phyloP scores from a whole-genome alignment of 495 filamentous ascomycete genomes.

The Gamarada debralockiae region DNA sequence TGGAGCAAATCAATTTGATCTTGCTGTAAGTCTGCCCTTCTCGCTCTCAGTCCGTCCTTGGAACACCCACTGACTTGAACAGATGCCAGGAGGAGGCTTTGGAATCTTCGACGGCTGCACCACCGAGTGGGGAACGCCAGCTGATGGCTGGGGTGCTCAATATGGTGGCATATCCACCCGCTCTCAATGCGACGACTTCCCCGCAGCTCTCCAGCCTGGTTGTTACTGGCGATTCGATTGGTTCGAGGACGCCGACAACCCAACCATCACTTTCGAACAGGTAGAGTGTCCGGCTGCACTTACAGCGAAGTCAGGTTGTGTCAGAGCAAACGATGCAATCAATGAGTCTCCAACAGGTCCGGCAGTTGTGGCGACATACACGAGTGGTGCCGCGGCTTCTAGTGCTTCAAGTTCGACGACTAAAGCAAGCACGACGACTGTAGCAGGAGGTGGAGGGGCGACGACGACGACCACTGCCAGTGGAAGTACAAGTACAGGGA shows the following conservation, averaged over 20 bases:
- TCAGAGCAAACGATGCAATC: slow-evolving; percentile 4
- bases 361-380: background rate
- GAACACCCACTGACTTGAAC: background rate
- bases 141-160: slow-evolving; percentile 53
- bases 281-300: slow-evolving; percentile 53
- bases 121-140: slow-evolving; percentile 53
- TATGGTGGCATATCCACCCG: slow-evolving; percentile 55
- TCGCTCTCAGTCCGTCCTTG: no score
- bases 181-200: slow-evolving; percentile 51
- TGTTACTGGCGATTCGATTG: slow-evolving; percentile 68
- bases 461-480: background rate
- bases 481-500: no score
- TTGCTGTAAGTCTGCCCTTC: slow-evolving; percentile 20
- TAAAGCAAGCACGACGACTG: background rate
- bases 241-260: slow-evolving; percentile 59
- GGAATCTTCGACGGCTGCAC: slow-evolving; percentile 59
- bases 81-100: slow-evolving; percentile 64
- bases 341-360: background rate
- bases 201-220: slow-evolving; percentile 50
- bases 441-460: background rate
- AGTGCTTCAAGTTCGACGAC: background rate
- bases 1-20: slow-evolving; percentile 36
- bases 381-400: background rate
- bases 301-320: slow-evolving; percentile 48
- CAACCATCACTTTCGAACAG: slow-evolving; percentile 43